These are phyloP conservation scores for Claviceps sp. DNA, from an alignment of 2,329 filamentous ascomycete genomes.

Conservation along the genomic window DNA sequence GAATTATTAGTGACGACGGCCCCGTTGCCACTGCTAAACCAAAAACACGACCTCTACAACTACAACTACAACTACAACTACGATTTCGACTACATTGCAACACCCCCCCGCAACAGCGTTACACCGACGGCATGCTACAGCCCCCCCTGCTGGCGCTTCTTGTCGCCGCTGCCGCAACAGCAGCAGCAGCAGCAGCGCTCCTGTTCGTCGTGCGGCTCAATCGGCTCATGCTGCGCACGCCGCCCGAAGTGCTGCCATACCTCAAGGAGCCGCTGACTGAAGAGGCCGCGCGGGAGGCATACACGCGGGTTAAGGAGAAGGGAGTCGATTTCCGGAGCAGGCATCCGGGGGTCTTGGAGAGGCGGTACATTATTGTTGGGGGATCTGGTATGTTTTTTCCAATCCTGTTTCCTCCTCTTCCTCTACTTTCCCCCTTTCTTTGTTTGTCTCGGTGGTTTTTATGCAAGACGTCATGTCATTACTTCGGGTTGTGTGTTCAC, in stretches of 20 bases:
- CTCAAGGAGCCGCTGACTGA: slow-evolving; percentile 21
- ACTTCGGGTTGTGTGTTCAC: too few species aligned
- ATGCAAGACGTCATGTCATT: too few species aligned
- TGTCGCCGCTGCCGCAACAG: slow-evolving; percentile 6
- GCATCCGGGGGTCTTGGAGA: slow-evolving; percentile 25
- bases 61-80: too few species aligned
- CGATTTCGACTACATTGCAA: too few species aligned
- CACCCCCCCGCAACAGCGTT: background rate
- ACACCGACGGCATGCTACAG: background rate
- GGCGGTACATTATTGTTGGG: slow-evolving; percentile 32
- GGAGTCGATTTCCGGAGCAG: slow-evolving; percentile 23
- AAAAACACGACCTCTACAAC: too few species aligned
- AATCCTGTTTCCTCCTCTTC: background rate
- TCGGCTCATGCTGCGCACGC: slow-evolving; percentile 20
- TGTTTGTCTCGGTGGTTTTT: too few species aligned
- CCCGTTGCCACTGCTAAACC: too few species aligned
- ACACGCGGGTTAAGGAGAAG: slow-evolving; percentile 8
- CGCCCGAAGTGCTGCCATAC: slow-evolving; percentile 20
- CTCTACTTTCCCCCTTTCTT: slow-evolving; percentile 7
- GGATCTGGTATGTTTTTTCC: slow-evolving; percentile 12
- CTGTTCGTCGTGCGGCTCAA: slow-evolving; percentile 20
- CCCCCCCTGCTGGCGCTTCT: background rate
- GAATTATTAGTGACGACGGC: too few species aligned
- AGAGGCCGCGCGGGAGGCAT: slow-evolving; percentile 21
- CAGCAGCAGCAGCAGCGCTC: slow-evolving; percentile 9